A percentile compares a stretch with the other conserved stretches of the same genome.
Conservation (phyloP, 2,329 filamentous ascomycete genomes). For the Aspergillus arachidicola region DNA sequence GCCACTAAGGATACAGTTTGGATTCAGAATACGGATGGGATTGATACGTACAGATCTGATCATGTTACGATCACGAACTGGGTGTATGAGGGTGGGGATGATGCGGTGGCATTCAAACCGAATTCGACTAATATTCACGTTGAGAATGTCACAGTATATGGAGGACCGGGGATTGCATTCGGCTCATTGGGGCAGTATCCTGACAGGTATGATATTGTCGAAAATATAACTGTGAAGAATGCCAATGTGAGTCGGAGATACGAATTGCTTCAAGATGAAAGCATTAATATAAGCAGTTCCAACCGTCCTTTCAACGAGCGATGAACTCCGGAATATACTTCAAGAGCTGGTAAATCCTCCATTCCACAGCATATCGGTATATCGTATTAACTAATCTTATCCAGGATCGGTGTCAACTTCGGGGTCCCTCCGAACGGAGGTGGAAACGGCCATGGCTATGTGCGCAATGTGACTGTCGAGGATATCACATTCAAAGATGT, state of each 20-base stretch:
- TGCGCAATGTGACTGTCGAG: neutral
- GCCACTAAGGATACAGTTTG: constrained; percentile 29
- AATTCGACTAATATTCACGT: constrained; percentile 46
- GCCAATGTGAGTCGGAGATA: constrained; percentile 3
- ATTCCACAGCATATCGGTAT: no score
- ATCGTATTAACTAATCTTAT: neutral
- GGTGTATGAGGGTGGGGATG: constrained; percentile 41
- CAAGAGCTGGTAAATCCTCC: neutral
- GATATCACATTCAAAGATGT: constrained; percentile 1
- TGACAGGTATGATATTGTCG: constrained; percentile 37
- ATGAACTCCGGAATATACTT: constrained; percentile 2
- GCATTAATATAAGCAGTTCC: neutral
- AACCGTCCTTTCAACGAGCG: neutral
- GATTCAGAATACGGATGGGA: constrained; percentile 56
- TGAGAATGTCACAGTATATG: constrained; percentile 42
- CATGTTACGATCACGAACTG: constrained; percentile 51
- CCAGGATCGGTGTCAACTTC: neutral
- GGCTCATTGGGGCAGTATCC: constrained; percentile 45
- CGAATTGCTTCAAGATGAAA: no score
- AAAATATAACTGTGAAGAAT: constrained; percentile 44
- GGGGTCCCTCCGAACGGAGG: constrained; percentile 7
- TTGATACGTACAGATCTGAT: constrained; percentile 55
- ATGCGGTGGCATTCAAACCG: constrained; percentile 46
- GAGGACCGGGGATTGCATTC: constrained; percentile 42
- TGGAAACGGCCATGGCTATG: constrained; percentile 3